Evolutionary conservation across 164 flowering plant genomes (phyloP).

Genomic region (Chloranthus sessilifolius): DNA sequence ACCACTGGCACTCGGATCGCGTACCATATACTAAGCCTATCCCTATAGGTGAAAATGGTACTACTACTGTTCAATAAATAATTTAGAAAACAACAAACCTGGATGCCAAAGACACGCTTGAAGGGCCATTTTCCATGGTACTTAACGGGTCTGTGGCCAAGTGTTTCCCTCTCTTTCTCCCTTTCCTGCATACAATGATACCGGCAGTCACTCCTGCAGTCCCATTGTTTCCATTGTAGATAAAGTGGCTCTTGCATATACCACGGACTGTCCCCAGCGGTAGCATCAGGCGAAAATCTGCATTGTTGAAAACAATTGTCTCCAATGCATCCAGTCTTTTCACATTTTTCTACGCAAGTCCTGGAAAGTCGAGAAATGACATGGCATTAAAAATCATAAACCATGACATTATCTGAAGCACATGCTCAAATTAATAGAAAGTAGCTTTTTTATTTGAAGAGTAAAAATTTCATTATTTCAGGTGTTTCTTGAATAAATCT

Average conservation of each 20-base stretch:
- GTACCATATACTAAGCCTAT: too few species aligned
- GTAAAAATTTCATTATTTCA: neutral
- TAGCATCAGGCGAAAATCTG: conserved; percentile 59
- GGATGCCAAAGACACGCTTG: conserved; percentile 63
- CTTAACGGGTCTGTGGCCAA: conserved; percentile 59
- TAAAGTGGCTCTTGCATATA: conserved; percentile 87
- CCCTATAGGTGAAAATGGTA: too few species aligned
- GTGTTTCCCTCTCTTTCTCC: conserved; percentile 53
- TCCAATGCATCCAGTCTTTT: conserved; percentile 74
- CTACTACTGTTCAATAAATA: neutral
- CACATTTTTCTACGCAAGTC: conserved; percentile 65
- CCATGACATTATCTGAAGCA: neutral
- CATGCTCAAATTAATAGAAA: neutral
- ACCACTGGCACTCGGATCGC: too few species aligned
- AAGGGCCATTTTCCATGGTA: conserved; percentile 97
- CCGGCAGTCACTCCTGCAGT: conserved; percentile 74
- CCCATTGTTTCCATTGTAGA: conserved; percentile 79
- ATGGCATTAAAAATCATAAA: neutral
- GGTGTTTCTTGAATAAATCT: too few species aligned
- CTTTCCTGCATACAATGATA: conserved; percentile 80
- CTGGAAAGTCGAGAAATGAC: conserved; percentile 25
- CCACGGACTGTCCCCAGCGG: conserved; percentile 62
- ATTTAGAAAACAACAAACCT: conserved; percentile 40
- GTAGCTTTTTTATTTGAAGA: neutral
- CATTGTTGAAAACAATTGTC: conserved; percentile 73